Evolutionary conservation across 352 stramenopile genomes (phyloP), one percentile per base, ranked within the genome.

Genomic region (Phytophthora colocasiae): DNA sequence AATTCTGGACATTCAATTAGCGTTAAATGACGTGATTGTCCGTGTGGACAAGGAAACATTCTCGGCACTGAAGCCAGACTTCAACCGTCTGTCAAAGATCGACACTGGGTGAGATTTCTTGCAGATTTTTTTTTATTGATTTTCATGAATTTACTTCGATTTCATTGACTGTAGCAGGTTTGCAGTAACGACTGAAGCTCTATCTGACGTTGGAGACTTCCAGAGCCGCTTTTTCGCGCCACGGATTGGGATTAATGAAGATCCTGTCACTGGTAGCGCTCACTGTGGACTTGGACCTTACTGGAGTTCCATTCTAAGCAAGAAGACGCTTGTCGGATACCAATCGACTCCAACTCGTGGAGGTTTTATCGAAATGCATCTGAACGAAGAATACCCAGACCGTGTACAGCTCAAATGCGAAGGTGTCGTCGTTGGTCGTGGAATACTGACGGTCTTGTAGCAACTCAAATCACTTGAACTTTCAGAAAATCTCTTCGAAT

Each of bases 191-290:
- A 51, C 53, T 11, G 40, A 60, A 32, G n/a, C 17, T 12, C 19
- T 40, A 8, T 15, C 7, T 17, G 38, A 60, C 6, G n/a, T 17
- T 10, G 53, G 39, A n/a, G 53, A 60, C 29, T 51, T 82, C 41
- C 58, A 67, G 14, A 85, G 71, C 41, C 71, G 71, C 31, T 97
- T 96, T 71, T 98, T 98, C 78, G 90, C 59, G 6, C 91, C 92
- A 14, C 83, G 89, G 36, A 72, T 87, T n/a, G 92, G 90, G 12
- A 81, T 97, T 10, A 71, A 91, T 54, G 94, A 98, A 75, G 94
- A 98, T 63, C 91, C 91, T 0, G 92, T 98, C 2, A 98, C 91
- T 3, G 94, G 92, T 8, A 96, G 81, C 31, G 87, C 92, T 4
- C 92, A 98, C 65, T 96, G 87, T 63, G 80, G 71, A 7, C 69